Evolutionary conservation across 139 green algal species (phyloP), one percentile per base, ranked within the genome.

Genomic region (Auxenochlorella pyrenoidosa): DNA sequence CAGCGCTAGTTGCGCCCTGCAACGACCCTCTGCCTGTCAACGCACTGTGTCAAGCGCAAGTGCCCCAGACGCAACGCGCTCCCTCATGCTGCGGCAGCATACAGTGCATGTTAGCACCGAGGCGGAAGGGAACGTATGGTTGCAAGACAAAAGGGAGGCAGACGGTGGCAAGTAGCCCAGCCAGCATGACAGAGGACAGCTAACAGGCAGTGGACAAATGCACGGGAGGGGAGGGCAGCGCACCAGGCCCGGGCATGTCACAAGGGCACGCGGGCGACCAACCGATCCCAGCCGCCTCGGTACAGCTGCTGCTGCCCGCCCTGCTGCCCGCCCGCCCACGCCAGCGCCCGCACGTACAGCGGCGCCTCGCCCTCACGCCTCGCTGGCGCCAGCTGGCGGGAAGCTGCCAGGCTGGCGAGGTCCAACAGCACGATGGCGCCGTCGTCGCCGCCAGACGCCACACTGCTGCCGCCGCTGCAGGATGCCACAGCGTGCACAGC

Each of bases 401-500:
- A 36, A 34, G 66, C 82, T 22, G n/a, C 82, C 44, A 79, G 66
- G 19, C 47, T n/a, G 41, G 66, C 32, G 21, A 21, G 18, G 66
- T 66, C 44, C 19, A 86, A n/a, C 43, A 86, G 66, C 34, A 36
- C 5, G 22, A 86, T 28, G n/a, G 26, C 24, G 82, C 82, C 82
- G 44, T 86, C 82, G 51, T 86, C 82, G n/a, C 66, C 28, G 66
- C 66, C 82, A 10, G 59, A 44, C 5, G 82, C 82, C 59, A 85
- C 80, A 0, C 19, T 40, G 41, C 26, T 44, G 59, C 63, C 18
- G 0, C n/a, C 34, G 54, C 51, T n/a, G 78, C 75, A 24, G 2
- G 78, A 54, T 40, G 82, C 82, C 66, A 86, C n/a, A 5, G 82
- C 65, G n/a, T 68, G 82, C 82, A 86, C 82, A 5, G 82, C 66